Evolutionary conservation across 192 early-diverging fungal species (phyloP), one percentile per base, ranked within the genome.

Genomic region (Umbelopsis isabellina): DNA sequence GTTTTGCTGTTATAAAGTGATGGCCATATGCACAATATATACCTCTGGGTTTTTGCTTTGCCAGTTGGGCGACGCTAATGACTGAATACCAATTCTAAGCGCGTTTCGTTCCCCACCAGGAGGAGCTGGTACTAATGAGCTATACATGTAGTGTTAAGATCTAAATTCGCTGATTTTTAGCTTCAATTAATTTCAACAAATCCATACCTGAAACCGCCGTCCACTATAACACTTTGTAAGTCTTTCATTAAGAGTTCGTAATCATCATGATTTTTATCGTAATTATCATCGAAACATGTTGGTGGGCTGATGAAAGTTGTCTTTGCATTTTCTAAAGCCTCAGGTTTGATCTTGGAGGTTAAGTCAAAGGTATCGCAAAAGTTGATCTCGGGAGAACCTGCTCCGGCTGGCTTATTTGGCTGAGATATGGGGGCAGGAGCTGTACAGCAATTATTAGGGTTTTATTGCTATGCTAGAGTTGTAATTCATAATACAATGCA

Each of bases 61-160:
- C 95, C 95, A 98, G 65, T 82, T 84, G 16, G 93, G 91, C 2
- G 93, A 93, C 18, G 86, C 92, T 48, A 98, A 73, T 11, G 91
- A 92, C 25, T 91, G 88, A 37, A 98, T 89, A 20, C 85, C 90
- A 45, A 98, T 89, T 46, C 95, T 84, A 49, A 96, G 83, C 5
- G 92, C 83, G 49, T 89, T 87, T 74, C 89, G 85, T 46, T 85
- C 79, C 8, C 75, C 71, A 27, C 69, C 66, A 18, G 75, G 68
- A 1, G 79, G 50, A 1, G 72, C 70, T 0, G 84, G 73, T 4
- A 74, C 44, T 10, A 78, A 61, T 18, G 74, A 75, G 46, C 74
- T 70, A 74, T 1, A 48, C 16, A 22, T 70, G 22, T 68, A 41
- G 37, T 41, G 37, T 41, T 41, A 41, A 41, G 37, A 9, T 5